phyloP scores from a whole-genome alignment of 1,139 yeast species.

The Yamadazyma diospyri region DNA sequence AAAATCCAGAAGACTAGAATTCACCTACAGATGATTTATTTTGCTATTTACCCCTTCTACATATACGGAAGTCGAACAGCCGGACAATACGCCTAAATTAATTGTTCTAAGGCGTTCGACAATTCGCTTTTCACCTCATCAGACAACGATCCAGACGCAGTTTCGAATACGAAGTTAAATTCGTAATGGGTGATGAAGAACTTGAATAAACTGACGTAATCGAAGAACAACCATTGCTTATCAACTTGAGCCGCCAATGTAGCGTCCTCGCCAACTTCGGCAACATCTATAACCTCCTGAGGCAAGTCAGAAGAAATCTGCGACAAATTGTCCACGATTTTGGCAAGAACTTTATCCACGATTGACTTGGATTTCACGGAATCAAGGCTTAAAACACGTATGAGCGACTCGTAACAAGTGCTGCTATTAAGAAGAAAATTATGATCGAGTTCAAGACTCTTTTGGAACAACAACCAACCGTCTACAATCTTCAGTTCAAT shows the following conservation, averaged over 20 bases:
- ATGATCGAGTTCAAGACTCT: conserved; percentile 34
- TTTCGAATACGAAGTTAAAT: no score
- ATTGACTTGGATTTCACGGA: conserved; percentile 9
- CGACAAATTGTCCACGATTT: conserved; percentile 15
- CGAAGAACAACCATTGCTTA: conserved; percentile 42
- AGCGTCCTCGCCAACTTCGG: conserved; percentile 22
- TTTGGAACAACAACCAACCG: conserved; percentile 39
- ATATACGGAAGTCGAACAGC: no score
- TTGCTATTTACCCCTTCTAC: no score
- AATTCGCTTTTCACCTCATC: no score
- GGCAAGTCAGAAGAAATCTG: neutral
- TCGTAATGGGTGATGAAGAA: conserved; percentile 30
- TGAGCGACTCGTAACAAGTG: conserved; percentile 45
- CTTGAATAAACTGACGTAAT: conserved; percentile 42
- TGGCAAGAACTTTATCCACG: conserved; percentile 9
- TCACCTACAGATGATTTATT: no score
- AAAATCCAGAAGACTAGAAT: no score
- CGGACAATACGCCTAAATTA: no score
- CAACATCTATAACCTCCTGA: neutral
- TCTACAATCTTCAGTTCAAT: conserved; percentile 49
- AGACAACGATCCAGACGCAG: no score
- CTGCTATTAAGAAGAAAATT: conserved; percentile 41
- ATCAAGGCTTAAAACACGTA: conserved; percentile 21
- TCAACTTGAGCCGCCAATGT: conserved; percentile 28
- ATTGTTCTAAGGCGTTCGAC: no score